Evolutionary conservation across 2,329 filamentous ascomycete genomes (phyloP).

Genomic region (Decorospora gaudefroyi): DNA sequence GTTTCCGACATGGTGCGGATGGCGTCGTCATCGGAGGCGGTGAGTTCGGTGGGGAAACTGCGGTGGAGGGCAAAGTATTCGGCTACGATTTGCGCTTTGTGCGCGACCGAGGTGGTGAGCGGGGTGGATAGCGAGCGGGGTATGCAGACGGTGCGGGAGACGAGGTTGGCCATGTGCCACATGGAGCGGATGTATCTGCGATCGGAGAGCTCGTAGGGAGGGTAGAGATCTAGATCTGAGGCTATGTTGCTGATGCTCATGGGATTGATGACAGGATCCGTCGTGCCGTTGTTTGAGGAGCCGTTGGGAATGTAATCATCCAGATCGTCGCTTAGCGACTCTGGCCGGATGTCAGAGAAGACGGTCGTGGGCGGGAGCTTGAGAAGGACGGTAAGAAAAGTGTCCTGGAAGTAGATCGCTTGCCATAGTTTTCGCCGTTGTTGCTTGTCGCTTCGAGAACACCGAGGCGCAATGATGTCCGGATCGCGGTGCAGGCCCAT

Average conservation of each 20-base stretch:
- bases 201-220: conserved; percentile 47
- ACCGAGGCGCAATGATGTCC: conserved; percentile 69
- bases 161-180: conserved; percentile 77
- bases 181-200: conserved; percentile 70
- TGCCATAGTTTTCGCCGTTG: conserved; percentile 81
- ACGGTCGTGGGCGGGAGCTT: conserved; percentile 77
- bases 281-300: conserved; percentile 48
- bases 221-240: conserved; percentile 45
- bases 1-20: conserved; percentile 62
- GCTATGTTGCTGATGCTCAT: conserved; percentile 59
- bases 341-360: conserved; percentile 77
- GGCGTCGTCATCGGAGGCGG: conserved; percentile 66
- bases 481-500: conserved; percentile 81
- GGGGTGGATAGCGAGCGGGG: conserved; percentile 74
- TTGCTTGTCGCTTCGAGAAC: conserved; percentile 73
- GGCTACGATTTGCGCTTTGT: conserved; percentile 70
- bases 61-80: conserved; percentile 73
- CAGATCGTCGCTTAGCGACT: conserved; percentile 70
- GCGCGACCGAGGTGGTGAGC: conserved; percentile 68
- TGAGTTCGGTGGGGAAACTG: conserved; percentile 72
- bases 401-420: conserved; percentile 78
- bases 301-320: conserved; percentile 68
- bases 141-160: conserved; percentile 75
- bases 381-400: conserved; percentile 76
- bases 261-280: conserved; percentile 53